Conservation (phyloP, 345 rosid genomes). For the Citrus hindsii region DNA sequence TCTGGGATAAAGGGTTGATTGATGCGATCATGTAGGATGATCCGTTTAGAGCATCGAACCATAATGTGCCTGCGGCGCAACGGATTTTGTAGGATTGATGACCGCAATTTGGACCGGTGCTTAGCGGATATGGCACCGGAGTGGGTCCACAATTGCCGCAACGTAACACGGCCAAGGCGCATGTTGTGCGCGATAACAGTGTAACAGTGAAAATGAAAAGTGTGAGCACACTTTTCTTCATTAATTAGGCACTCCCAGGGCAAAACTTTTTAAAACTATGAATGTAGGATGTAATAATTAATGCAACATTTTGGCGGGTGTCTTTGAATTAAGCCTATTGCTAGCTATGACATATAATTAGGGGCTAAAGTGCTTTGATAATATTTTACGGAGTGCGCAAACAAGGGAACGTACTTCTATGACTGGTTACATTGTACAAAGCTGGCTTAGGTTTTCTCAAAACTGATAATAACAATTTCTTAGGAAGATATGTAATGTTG, state of each 20-base stretch:
- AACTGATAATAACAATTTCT: background rate
- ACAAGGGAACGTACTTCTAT: background rate
- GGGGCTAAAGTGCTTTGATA: background rate
- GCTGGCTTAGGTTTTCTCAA: background rate
- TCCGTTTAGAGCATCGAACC: slow-evolving; percentile 39
- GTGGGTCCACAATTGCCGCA: slow-evolving; percentile 39
- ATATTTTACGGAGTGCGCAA: background rate
- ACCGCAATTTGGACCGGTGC: slow-evolving; percentile 42
- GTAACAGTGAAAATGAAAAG: background rate
- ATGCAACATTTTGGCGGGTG: background rate
- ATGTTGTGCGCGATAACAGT: background rate
- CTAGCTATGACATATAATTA: too few relatives aligned
- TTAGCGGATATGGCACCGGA: slow-evolving; percentile 48
- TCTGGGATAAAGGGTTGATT: slow-evolving; percentile 26
- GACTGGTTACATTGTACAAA: slow-evolving; percentile 6
- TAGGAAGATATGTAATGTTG: slow-evolving; percentile 2
- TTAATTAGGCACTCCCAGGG: background rate
- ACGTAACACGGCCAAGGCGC: slow-evolving; percentile 31
- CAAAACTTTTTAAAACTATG: background rate
- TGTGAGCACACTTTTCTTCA: slow-evolving; percentile 1
- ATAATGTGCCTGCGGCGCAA: slow-evolving; percentile 25
- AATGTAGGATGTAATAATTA: background rate
- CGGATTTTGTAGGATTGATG: slow-evolving; percentile 41
- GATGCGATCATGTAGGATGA: slow-evolving; percentile 33
- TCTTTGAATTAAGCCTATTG: too few relatives aligned